Evolutionary conservation across 495 filamentous ascomycete species (phyloP).

Genomic region (Parachaetomium inaequale): DNA sequence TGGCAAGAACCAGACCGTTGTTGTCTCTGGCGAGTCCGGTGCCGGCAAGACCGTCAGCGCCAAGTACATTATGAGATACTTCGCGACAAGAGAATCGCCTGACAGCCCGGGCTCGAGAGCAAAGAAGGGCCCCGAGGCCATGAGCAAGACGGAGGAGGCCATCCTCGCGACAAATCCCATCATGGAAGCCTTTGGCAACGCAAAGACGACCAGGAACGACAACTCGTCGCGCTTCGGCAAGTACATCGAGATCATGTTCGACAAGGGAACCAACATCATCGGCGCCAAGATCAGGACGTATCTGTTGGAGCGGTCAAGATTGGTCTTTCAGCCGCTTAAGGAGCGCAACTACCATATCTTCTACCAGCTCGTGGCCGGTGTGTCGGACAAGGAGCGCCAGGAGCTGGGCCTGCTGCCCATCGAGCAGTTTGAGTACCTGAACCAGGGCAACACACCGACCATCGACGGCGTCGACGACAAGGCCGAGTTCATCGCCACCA

Average conservation of each 20-base stretch:
- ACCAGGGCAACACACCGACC: constrained; percentile 84
- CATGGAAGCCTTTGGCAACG: constrained; percentile 99
- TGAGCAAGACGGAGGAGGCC: constrained; percentile 98
- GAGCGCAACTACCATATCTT: constrained; percentile 99
- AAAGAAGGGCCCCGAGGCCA: constrained; percentile 76
- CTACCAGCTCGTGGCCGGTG: constrained; percentile 95
- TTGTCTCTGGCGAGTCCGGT: constrained; percentile 97
- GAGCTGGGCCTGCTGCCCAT: constrained; percentile 72
- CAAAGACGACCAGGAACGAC: constrained; percentile 97
- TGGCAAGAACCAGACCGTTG: constrained; percentile 93
- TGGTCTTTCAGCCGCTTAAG: constrained; percentile 97
- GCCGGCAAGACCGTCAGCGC: constrained; percentile 98
- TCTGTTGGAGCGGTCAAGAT: constrained; percentile 86
- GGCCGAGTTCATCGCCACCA: constrained; percentile 84
- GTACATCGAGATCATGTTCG: constrained; percentile 99
- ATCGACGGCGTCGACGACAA: constrained; percentile 97
- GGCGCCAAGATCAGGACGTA: constrained; percentile 96
- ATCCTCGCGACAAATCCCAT: constrained; percentile 98
- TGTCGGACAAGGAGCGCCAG: constrained; percentile 77
- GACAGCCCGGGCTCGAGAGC: constrained; percentile 77
- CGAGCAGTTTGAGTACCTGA: constrained; percentile 92
- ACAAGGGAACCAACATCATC: constrained; percentile 92
- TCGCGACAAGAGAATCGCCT: constrained; percentile 93
- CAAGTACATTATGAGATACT: constrained; percentile 99
- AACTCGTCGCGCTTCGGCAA: constrained; percentile 99